Evolutionary conservation across 2,329 filamentous ascomycete genomes (phyloP).

Genomic region (Neurospora sp.): DNA sequence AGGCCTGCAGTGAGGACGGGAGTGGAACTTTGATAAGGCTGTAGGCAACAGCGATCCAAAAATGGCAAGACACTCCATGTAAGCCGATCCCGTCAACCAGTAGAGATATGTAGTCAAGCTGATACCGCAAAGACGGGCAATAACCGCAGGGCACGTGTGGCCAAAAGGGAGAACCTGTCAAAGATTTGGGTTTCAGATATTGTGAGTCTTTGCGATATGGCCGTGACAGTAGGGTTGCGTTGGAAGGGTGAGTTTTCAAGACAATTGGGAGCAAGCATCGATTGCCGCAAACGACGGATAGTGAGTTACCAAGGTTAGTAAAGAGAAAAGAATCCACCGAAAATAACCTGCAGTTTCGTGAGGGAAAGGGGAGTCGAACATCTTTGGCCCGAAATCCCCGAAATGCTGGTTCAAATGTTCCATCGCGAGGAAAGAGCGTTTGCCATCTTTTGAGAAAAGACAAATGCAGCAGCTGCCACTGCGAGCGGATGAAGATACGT

Average conservation of each 20-base stretch:
- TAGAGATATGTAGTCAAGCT: not conserved
- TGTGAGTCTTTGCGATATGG: not conserved
- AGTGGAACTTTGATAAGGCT: too few relatives aligned
- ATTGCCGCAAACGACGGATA: not conserved
- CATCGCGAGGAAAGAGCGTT: not conserved
- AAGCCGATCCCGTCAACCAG: not conserved
- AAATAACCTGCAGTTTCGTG: not conserved
- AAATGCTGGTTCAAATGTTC: not conserved
- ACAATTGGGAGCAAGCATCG: not conserved
- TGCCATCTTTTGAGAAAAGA: not conserved
- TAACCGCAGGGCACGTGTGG: not conserved
- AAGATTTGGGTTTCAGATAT: not conserved
- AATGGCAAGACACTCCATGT: not conserved
- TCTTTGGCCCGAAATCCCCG: not conserved
- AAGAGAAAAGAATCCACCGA: too few relatives aligned
- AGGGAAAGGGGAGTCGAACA: not conserved
- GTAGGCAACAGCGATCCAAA: not conserved
- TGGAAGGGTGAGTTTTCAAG: not conserved
- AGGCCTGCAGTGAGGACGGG: too few relatives aligned
- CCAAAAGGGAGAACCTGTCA: not conserved
- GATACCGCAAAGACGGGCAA: not conserved
- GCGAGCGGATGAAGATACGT: not conserved
- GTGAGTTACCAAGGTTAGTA: not conserved
- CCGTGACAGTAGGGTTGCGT: not conserved
- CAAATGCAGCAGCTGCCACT: not conserved